phyloP scores from a whole-genome alignment of 768 basidiomycete genomes.

The Leccinum truebloodii region DNA sequence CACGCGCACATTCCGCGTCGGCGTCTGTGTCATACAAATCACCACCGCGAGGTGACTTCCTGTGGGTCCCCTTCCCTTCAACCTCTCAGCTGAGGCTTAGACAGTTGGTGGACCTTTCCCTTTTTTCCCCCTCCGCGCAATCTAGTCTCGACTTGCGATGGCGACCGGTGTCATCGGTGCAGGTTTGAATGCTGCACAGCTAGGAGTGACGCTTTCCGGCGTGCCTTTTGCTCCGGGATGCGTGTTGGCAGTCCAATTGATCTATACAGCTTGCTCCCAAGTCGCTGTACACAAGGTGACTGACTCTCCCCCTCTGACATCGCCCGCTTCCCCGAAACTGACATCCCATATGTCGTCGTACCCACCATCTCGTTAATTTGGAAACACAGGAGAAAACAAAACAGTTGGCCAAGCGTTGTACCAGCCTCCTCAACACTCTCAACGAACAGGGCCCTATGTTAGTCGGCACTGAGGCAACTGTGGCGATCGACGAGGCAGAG shows the following conservation, averaged over 20 bases:
- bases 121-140: neutral
- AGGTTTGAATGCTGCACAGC: conserved; percentile 35
- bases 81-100: neutral
- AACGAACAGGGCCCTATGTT: conserved; percentile 41
- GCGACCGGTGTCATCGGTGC: conserved; percentile 18
- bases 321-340: neutral
- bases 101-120: neutral
- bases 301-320: neutral
- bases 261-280: conserved; percentile 46
- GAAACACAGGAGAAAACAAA: conserved; percentile 41
- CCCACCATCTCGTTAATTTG: neutral
- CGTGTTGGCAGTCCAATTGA: conserved; percentile 44
- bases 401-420: conserved; percentile 45
- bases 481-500: conserved; percentile 44
- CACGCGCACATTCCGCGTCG: too few relatives aligned
- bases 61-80: neutral
- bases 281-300: conserved; percentile 51
- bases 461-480: conserved; percentile 42
- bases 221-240: conserved; percentile 48
- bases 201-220: conserved; percentile 46
- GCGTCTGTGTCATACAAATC: neutral
- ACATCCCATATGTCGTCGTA: neutral
- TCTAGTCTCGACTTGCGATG: conserved; percentile 11
- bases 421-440: conserved; percentile 39
- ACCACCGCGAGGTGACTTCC: neutral